Percentiles rank a stretch among this genome's conserved stretches.
Evolutionary conservation across 768 basidiomycete genomes (phyloP).

Genomic region (Phanerodontia chrysosporium): DNA sequence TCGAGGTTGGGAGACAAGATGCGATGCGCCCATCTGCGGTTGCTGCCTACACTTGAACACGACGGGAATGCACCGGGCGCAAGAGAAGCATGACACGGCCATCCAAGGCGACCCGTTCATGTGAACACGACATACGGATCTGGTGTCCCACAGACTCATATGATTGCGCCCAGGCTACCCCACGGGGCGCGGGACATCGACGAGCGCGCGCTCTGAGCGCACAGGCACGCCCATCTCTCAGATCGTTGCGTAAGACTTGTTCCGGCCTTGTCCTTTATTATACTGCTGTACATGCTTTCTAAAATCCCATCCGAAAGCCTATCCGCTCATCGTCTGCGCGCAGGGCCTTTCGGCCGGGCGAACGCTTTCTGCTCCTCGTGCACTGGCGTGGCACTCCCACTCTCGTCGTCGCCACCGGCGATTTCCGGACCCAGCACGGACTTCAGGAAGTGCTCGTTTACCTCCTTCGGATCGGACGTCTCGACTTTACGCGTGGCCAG

Average conservation of each 20-base stretch:
- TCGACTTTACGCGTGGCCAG: slow-evolving; percentile 67
- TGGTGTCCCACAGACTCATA: not conserved
- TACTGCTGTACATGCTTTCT: not conserved
- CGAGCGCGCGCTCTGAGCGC: not conserved
- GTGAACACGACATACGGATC: not conserved
- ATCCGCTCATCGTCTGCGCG: slow-evolving; percentile 38
- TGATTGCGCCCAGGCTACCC: not conserved
- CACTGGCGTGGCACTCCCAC: slow-evolving; percentile 7
- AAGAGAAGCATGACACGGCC: not conserved
- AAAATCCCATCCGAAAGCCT: not conserved
- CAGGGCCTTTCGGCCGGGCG: slow-evolving; percentile 67
- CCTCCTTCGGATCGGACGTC: slow-evolving; percentile 73
- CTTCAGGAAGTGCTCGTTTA: slow-evolving; percentile 60
- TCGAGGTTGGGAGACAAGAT: not conserved
- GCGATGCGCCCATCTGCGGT: not conserved
- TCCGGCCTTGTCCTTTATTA: not conserved
- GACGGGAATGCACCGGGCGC: not conserved
- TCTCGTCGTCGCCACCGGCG: not conserved
- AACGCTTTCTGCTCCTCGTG: slow-evolving; percentile 44
- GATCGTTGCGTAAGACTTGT: not conserved
- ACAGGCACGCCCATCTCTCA: not conserved
- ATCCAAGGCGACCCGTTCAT: not conserved
- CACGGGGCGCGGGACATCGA: not conserved
- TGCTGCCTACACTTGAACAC: not conserved
- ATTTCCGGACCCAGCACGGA: slow-evolving; percentile 45